Evolutionary conservation across 345 rosid genomes (phyloP), one percentile per base, ranked within the genome.

Genomic region (Erodium maritimum): DNA sequence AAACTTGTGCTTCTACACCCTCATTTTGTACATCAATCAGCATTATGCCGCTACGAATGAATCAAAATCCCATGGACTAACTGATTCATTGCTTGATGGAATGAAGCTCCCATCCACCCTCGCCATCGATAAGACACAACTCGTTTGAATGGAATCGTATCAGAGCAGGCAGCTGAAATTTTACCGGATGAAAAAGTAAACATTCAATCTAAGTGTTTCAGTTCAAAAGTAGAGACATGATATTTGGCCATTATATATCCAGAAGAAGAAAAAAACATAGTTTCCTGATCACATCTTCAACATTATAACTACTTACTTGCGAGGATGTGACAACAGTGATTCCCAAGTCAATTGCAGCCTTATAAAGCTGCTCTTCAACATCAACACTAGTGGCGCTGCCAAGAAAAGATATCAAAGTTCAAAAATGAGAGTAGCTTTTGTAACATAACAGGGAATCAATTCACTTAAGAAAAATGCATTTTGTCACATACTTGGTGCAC

Each of bases 91-190:
- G 81, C 65, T 75, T 73, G 46, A 93, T 85, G 21, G 76, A 53
- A 37, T 87, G 91, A 19, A 93, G 96, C 68, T 93, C 95, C 99
- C 99, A 93, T 65, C 80, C 75, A 51, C 97, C 99, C 81, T 93
- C 97, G 18, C 97, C 99, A 60, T 93, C 96, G 50, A 87, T 82
- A 59, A 93, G 81, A 70, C 90, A 80, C 54, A 93, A 64, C 73
- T 87, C 97, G 76, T 77, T 52, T 0, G 95, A 73, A 58, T 93
- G 99, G 73, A 83, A 93, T 11, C 90, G 97, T 67, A 90, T 87
- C 59, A 93, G 66, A 56, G 99, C 97, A 60, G 96, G 97, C 18
- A 97, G 97, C 97, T 90, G 86, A 33, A 37, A 29, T 52, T 62
- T 46, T 23, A 55, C 37, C 12, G 9, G 59, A 52, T 5, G 17